phyloP scores from a whole-genome alignment of 2,329 filamentous ascomycete genomes.

The Fusarium coicis region DNA sequence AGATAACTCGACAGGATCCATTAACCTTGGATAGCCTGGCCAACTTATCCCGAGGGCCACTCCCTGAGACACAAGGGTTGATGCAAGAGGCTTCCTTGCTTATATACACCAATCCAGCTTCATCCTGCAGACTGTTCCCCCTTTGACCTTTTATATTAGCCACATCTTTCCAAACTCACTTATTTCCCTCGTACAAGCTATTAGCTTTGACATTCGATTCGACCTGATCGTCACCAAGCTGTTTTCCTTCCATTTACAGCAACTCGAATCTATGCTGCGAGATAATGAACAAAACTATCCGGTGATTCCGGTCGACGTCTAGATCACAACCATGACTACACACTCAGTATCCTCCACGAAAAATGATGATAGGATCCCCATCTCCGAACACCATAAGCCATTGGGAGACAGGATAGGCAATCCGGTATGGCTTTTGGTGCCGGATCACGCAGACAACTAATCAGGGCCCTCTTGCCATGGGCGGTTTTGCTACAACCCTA shows the following conservation, averaged over 20 bases:
- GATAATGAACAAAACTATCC: neutral
- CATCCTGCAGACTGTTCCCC: neutral
- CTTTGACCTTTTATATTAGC: neutral
- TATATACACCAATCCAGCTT: neutral
- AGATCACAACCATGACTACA: neutral
- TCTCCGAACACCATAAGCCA: neutral
- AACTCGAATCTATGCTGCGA: neutral
- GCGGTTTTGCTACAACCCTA: conserved; percentile 43
- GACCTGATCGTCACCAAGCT: neutral
- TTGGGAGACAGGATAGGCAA: conserved; percentile 9
- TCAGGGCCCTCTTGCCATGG: conserved; percentile 41
- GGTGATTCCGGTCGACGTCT: neutral
- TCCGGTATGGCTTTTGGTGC: neutral
- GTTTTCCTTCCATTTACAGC: neutral
- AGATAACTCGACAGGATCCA: neutral
- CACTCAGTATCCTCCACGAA: conserved; percentile 7
- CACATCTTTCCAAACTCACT: neutral
- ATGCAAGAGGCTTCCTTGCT: neutral
- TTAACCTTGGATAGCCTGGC: neutral
- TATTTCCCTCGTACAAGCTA: neutral
- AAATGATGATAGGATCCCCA: neutral
- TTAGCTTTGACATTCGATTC: neutral
- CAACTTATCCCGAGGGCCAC: neutral
- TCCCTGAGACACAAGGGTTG: neutral
- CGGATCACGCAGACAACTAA: neutral